Evolutionary conservation across 768 basidiomycete species (phyloP), one percentile per base, ranked within the genome.

Genomic region (Rhodosporidiobolus odoratus): DNA sequence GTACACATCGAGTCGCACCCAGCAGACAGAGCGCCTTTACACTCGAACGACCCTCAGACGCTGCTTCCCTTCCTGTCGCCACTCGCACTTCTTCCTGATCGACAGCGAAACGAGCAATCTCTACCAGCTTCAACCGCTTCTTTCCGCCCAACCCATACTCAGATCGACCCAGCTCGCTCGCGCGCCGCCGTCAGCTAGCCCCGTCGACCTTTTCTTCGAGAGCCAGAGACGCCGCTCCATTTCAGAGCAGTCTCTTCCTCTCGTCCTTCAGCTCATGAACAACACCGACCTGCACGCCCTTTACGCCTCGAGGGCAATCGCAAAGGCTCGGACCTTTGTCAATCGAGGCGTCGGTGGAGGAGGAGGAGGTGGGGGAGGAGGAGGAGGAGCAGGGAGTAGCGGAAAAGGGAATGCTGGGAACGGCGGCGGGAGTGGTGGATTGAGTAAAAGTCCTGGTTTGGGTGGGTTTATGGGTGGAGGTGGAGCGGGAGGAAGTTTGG

Each of bases 231-330:
- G n/a, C n/a, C 38, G 7, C 25, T 27, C 52, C n/a, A n/a, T n/a
- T n/a, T n/a, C n/a, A n/a, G 52, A 53, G 52, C 52, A 8, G 37
- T 62, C 66, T 54, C 40, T 38, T 56, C 48, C 30, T 3, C 56
- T 27, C 47, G 57, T 30, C 48, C 59, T 7, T 47, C 64, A 43
- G 58, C 41, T 45, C 43, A 63, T 64, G 65, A 62, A 60, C 62
- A 65, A 52, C 58, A 30, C 43, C 54, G 73, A 74, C 54, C 48
- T 74, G 1, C 73, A 74, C 59, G 65, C 73, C 30, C 68, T 74
- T 41, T 74, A 65, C 62, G 58, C 57, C 52, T 64, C 65, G 50
- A 64, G 73, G 62, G 65, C 73, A 0, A 65, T 74, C 63, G 69
- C 68, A n/a, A 70, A 70, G 45, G 65, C 69, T 7, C 62, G 73